Evolutionary conservation across 2,329 filamentous ascomycete genomes (phyloP), one percentile per base, ranked within the genome.

Genomic region (Fusarium sp.): DNA sequence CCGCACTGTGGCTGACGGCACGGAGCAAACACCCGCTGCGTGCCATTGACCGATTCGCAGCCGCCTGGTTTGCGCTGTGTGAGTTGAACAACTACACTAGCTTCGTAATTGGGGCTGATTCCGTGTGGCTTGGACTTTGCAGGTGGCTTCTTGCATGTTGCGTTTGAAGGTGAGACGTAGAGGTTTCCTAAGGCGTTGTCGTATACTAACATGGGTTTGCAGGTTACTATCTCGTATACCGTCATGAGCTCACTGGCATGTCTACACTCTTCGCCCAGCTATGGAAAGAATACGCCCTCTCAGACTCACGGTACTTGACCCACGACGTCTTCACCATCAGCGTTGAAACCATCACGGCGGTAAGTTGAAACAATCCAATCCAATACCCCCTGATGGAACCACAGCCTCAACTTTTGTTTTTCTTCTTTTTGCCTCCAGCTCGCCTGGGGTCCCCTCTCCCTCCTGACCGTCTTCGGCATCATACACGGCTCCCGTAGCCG

Each of bases 251-350:
- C 80, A 90, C 91, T 0, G 85, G 88, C 12, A 90, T 90, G 69
- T 92, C 95, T 80, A 91, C 92, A 64, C 84, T 97, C 9, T 92
- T 95, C 66, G 94, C 92, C 4, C 94, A 98, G 85, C 86, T 97
- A 52, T 98, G 95, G 95, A 98, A 98, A 81, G 95, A 98, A 83
- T 98, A 98, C 81, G 89, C 94, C 4, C 87, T 95, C 37, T 95
- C 94, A 3, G 95, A 98, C 84, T 97, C 95, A 64, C 89, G 95
- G 50, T 98, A 98, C 80, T 85, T 98, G 76, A 95, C 92, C 3
- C 91, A 91, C 20, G 93, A 97, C 79, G 88, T 92, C 1, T 95
- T 97, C 78, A 95, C 97, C 76, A 86, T 97, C n/a, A 95, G 93
- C 81, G 92, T 97, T 82, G 95, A 98, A 86, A 90, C 89, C 20